Base-by-base conservation (phyloP, 2,329 filamentous ascomycete genomes). In the Capronia epimyces region DNA sequence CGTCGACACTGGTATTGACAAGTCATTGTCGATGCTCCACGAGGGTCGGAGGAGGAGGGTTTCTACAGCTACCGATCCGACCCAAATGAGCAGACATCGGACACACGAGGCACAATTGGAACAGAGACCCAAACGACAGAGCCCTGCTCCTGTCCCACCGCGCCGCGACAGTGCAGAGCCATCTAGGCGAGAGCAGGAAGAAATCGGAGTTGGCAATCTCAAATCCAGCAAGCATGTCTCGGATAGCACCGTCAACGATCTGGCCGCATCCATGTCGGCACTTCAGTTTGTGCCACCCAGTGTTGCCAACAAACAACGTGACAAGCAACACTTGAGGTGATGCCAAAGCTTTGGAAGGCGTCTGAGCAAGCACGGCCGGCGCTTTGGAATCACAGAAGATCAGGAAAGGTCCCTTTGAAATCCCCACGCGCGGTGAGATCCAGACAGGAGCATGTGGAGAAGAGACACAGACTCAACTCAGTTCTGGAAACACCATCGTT, bases 1-100 rank as follows among this genome's bases (percentile, higher is more conserved):
- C 46, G 85, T 94, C 2, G 87, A 89, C 59, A 43, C 88, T 55
- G 93, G 93, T n/a, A 87, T 96, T 54, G 91, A 96, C 63, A 84
- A 84, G 42, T 81, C 87, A 45, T 82, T 76, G 37, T 95, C 89
- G 15, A 81, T 98, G 69, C 74, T 97, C 10, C 74, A 81, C 43
- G 78, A 83, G n/a, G 50, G 52, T 27, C 64, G 67, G 21, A 66
- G 58, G 8, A 53, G 59, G 45, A 48, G 69, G 40, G 60, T 71
- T 20, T 70, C 69, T 8, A 62, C 63, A 3, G 55, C 60, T 64
- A 63, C 32, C 63, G 67, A 44, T 52, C 69, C 49, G 59, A 64
- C 31, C 57, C 66, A 41, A 59, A 67, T 41, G 61, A 64, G 42
- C 63, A 62, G 15, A 65, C 67, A 48, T 29, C 52, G 36, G 43